Percentiles rank a stretch among this genome's conserved stretches.
phyloP scores from a whole-genome alignment of 495 filamentous ascomycete genomes.

The Penicillium arizonense region DNA sequence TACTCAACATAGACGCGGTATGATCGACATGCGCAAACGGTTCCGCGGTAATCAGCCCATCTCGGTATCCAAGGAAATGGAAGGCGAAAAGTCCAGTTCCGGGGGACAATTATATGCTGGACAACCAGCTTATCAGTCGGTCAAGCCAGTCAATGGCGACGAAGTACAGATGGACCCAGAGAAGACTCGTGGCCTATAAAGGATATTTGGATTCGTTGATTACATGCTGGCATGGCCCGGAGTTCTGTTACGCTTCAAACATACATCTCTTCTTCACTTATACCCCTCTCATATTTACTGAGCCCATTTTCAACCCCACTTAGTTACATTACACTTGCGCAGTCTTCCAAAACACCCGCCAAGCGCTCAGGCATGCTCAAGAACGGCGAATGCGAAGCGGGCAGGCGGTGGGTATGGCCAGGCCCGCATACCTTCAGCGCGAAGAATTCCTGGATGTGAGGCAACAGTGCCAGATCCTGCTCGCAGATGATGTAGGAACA shows the following conservation, averaged over 20 bases:
- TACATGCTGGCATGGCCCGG: constrained; percentile 33
- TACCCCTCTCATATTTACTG: constrained; percentile 1
- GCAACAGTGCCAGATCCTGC: constrained; percentile 29
- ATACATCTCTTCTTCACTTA: constrained; percentile 1
- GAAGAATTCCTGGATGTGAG: constrained; percentile 29
- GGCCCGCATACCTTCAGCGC: constrained; percentile 21
- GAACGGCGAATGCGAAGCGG: constrained; percentile 30
- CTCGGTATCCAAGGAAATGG: constrained; percentile 58
- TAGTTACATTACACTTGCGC: not conserved
- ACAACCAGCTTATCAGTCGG: constrained; percentile 62
- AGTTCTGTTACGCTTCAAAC: constrained; percentile 17
- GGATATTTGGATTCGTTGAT: constrained; percentile 5
- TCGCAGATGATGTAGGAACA: constrained; percentile 33
- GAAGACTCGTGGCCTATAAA: constrained; percentile 46
- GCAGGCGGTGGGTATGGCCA: constrained; percentile 17
- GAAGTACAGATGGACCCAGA: constrained; percentile 52
- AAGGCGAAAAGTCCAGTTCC: constrained; percentile 48
- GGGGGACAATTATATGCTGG: constrained; percentile 75
- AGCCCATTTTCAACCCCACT: not conserved
- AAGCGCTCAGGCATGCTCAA: constrained; percentile 25
- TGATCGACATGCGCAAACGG: constrained; percentile 98
- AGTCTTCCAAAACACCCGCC: constrained; percentile 5
- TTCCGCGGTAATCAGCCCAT: constrained; percentile 95
- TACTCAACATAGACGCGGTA: constrained; percentile 57
- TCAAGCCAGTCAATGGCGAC: constrained; percentile 44